A percentile compares a stretch with the other conserved stretches of the same genome.
phyloP scores from a whole-genome alignment of 345 rosid species.

The Pistacia vera region DNA sequence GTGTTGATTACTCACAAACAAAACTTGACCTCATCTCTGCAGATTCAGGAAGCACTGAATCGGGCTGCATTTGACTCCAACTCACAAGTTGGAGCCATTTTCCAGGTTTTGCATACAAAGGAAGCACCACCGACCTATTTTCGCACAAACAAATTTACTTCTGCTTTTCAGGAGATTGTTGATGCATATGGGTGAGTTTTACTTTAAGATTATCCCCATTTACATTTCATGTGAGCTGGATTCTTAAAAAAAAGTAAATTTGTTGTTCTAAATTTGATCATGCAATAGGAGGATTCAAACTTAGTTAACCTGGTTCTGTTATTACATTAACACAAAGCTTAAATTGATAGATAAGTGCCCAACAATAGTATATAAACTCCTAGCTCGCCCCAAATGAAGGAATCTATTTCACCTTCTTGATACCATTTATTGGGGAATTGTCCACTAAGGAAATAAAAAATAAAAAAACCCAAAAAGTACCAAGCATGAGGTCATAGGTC shows the following conservation, averaged over 20 bases:
- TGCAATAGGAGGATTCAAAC: background rate
- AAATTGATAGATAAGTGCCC: too few relatives aligned
- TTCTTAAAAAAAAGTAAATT: background rate
- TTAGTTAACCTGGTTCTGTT: too few relatives aligned
- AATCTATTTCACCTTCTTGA: too few relatives aligned
- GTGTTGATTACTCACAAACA: conserved; percentile 17
- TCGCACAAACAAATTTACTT: conserved; percentile 37
- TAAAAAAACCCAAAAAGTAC: background rate
- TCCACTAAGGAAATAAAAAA: background rate
- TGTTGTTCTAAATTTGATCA: conserved; percentile 8
- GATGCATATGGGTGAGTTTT: conserved; percentile 92
- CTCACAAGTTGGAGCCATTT: conserved; percentile 92
- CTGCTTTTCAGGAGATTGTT: conserved; percentile 95
- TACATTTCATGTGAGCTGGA: background rate
- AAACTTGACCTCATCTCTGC: conserved; percentile 38
- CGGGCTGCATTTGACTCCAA: conserved; percentile 91
- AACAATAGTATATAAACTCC: too few relatives aligned
- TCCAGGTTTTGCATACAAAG: conserved; percentile 81
- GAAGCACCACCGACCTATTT: conserved; percentile 57
- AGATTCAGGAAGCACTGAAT: conserved; percentile 93
- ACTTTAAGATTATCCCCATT: conserved; percentile 16
- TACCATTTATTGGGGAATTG: background rate
- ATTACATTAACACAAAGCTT: too few relatives aligned
- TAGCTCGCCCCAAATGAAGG: too few relatives aligned
- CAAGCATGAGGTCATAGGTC: background rate